Evolutionary conservation across 1,139 yeast species (phyloP).

Genomic region (Hemisphaericaspora lyxosophila): DNA sequence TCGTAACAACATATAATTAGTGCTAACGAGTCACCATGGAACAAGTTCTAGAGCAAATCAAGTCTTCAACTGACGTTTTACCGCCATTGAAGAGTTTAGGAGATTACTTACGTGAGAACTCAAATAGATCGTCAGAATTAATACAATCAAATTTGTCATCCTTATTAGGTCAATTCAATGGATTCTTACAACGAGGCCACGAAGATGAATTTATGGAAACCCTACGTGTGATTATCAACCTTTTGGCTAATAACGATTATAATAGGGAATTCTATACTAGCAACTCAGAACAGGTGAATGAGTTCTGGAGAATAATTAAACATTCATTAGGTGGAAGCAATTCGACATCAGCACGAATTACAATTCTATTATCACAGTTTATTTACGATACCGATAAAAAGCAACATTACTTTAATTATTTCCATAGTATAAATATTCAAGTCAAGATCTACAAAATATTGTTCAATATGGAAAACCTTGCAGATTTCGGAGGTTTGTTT

Average conservation of each 20-base stretch:
- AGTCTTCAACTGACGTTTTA: slow-evolving; percentile 1
- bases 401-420: slow-evolving; percentile 9
- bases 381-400: slow-evolving; percentile 27
- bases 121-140: slow-evolving; percentile 18
- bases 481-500: slow-evolving; percentile 8
- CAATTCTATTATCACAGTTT: slow-evolving; percentile 36
- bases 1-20: too few species aligned
- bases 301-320: slow-evolving; percentile 23
- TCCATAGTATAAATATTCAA: slow-evolving; percentile 5
- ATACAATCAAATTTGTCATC: slow-evolving; percentile 11
- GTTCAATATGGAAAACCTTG: slow-evolving; percentile 4
- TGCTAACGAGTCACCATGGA: too few species aligned
- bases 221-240: slow-evolving; percentile 34
- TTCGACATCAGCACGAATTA: slow-evolving; percentile 15
- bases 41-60: slow-evolving; percentile 7
- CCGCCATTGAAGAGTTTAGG: slow-evolving; percentile 21
- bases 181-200: slow-evolving; percentile 8
- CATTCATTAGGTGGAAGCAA: slow-evolving; percentile 4
- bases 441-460: slow-evolving; percentile 5
- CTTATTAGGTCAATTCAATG: slow-evolving; percentile 11
- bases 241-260: slow-evolving; percentile 36
- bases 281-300: slow-evolving; percentile 10
- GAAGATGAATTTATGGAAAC: slow-evolving; percentile 16
- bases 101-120: slow-evolving; percentile 28
- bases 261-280: slow-evolving; percentile 27